Base-by-base conservation (phyloP, 2,329 filamentous ascomycete species). In the Fusarium lyarnte region DNA sequence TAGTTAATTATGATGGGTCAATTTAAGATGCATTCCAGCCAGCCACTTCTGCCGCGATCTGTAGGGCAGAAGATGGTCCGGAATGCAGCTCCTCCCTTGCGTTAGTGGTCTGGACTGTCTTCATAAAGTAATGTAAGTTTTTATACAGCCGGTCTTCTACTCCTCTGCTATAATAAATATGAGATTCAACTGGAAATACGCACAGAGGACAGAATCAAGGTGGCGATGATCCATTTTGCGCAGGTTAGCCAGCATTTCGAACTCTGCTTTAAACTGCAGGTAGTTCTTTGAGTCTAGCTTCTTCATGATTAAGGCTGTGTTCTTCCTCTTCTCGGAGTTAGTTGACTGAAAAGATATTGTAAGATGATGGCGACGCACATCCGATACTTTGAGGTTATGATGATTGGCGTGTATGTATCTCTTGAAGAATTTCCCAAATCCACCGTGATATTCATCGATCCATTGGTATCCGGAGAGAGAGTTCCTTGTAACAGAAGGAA, bases 371-470 rank as follows among this genome's bases (percentile, higher is more conserved):
- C 35, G 17, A 36, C 35, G 35, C 17, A 36, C 35, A 35, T 35
- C 33, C 9, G 33, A 35, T 7, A 17, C 39, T 21, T 38, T 45
- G 14, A 63, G 33, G 31, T 45, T 59, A 9, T 63, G 61, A 23
- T 63, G 61, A 5, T 63, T 54, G 0, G 54, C 19, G 13, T 63
- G 61, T 17, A 63, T 63, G 8, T 38, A 39, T 12, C n/a, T 53
- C 36, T 59, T 63, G 16, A 54, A 45, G 25, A 63, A 54, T n/a
- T 63, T 59, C 10, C 54, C 61, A 45, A 63, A 63, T 1, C 54
- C 61, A 8, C 45, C 61, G 7, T 39, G 54, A 36, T 45, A 25
- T 25, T 58, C 39, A 17, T 63, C 39, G 7, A 54, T 41, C 25
- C 41, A 36, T 29, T 54, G 51, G 27, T 54, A n/a, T 17, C 38